Evolutionary conservation across 2,329 filamentous ascomycete genomes (phyloP).

Genomic region (Bipolaris zeicola): DNA sequence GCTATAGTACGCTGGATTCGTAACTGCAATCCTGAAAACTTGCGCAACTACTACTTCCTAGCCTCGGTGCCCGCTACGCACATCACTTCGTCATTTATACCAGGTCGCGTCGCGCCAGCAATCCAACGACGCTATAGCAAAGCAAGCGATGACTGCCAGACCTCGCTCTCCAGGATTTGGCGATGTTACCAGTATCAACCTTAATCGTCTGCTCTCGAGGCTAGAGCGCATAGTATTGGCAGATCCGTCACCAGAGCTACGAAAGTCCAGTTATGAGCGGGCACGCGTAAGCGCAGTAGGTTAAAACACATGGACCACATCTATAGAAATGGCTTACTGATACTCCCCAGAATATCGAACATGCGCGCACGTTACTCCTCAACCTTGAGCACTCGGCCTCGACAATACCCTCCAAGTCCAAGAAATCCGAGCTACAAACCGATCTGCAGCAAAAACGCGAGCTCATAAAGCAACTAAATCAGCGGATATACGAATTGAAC

Average conservation of each 20-base stretch:
- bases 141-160: constrained; percentile 25
- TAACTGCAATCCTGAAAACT: background rate
- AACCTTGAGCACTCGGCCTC: constrained; percentile 72
- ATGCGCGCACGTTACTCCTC: constrained; percentile 71
- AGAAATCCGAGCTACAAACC: constrained; percentile 65
- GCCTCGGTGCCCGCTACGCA: background rate
- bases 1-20: background rate
- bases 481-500: constrained; percentile 70
- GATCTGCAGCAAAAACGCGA: constrained; percentile 70
- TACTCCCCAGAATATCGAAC: constrained; percentile 67
- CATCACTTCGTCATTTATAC: background rate
- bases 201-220: constrained; percentile 68
- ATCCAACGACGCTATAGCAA: background rate
- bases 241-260: constrained; percentile 63
- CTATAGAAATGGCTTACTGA: constrained; percentile 5
- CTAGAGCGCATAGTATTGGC: constrained; percentile 69
- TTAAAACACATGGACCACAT: constrained; percentile 5
- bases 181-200: constrained; percentile 51
- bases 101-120: background rate
- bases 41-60: background rate
- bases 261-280: constrained; percentile 69
- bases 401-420: constrained; percentile 48
- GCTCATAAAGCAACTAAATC: constrained; percentile 67
- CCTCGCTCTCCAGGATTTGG: constrained; percentile 31
- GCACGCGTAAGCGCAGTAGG: constrained; percentile 62